phyloP scores from a whole-genome alignment of 2,329 filamentous ascomycete genomes.

The Cercospora sesami region DNA sequence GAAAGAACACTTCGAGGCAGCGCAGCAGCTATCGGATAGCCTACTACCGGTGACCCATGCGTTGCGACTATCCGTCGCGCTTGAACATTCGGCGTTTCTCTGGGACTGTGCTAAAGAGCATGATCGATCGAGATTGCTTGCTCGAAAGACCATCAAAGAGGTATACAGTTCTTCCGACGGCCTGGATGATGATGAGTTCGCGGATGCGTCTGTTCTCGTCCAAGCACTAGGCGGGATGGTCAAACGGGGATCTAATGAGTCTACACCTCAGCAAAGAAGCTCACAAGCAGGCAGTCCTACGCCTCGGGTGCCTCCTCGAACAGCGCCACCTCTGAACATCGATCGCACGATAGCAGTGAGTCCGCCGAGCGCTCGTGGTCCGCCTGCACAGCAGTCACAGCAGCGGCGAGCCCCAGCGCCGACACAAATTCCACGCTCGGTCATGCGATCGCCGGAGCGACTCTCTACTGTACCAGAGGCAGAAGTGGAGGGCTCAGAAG shows the following conservation, averaged over 20 bases:
- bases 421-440: conserved; percentile 19
- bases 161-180: conserved; percentile 89
- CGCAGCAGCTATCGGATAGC: conserved; percentile 69
- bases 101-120: conserved; percentile 89
- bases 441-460: conserved; percentile 33
- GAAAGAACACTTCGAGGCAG: conserved; percentile 75
- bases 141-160: conserved; percentile 79
- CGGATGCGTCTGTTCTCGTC: conserved; percentile 85
- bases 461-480: conserved; percentile 39
- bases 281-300: conserved; percentile 17
- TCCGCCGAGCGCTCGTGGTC: conserved; percentile 23
- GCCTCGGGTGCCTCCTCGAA: conserved; percentile 12
- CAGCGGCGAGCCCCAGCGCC: background rate
- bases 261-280: conserved; percentile 32
- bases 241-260: conserved; percentile 61
- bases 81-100: conserved; percentile 88
- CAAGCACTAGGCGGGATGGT: conserved; percentile 85
- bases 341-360: conserved; percentile 39
- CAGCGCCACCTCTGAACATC: conserved; percentile 20
- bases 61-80: conserved; percentile 81
- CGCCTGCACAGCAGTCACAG: conserved; percentile 8
- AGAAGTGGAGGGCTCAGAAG: conserved; percentile 23
- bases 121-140: conserved; percentile 72
- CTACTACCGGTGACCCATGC: conserved; percentile 87
- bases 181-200: conserved; percentile 94